phyloP scores from a whole-genome alignment of 2,329 filamentous ascomycete species.

The Phoma herbarum region DNA sequence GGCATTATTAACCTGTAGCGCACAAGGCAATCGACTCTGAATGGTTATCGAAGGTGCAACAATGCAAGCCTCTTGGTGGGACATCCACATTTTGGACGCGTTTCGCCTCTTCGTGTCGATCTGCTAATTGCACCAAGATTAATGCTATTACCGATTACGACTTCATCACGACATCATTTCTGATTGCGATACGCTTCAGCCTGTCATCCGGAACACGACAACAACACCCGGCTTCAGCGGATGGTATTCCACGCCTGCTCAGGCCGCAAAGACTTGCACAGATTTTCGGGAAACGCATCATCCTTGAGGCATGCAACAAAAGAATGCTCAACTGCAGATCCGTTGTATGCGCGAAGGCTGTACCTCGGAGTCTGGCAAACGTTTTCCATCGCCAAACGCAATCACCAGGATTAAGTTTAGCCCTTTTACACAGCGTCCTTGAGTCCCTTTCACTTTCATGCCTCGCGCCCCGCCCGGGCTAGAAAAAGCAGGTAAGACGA shows the following conservation, averaged over 20 bases:
- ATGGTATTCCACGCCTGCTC: neutral
- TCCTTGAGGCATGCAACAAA: constrained; percentile 4
- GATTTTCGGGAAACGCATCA: constrained; percentile 2
- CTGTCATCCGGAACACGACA: constrained; percentile 16
- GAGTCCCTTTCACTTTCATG: constrained; percentile 19
- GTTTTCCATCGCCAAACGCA: constrained; percentile 24
- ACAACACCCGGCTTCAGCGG: constrained; percentile 1
- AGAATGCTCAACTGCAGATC: constrained; percentile 19
- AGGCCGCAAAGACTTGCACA: constrained; percentile 9
- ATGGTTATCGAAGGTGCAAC: constrained; percentile 25
- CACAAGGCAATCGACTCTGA: constrained; percentile 21
- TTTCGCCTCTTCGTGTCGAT: constrained; percentile 20
- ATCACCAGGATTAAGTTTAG: constrained; percentile 36
- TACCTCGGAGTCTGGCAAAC: constrained; percentile 15
- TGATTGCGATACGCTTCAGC: constrained; percentile 16
- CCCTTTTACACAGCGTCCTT: constrained; percentile 31
- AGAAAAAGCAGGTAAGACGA: constrained; percentile 41
- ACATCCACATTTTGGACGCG: constrained; percentile 14
- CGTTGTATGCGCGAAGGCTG: constrained; percentile 14
- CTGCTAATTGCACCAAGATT: constrained; percentile 11
- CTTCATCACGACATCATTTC: constrained; percentile 10
- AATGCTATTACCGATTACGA: constrained; percentile 17
- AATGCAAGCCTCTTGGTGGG: constrained; percentile 25
- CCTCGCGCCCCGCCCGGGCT: constrained; percentile 22
- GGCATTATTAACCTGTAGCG: constrained; percentile 20